Base-by-base conservation (phyloP, 1,284 basidiomycete species). In the Cryptococcus depauperatus region DNA sequence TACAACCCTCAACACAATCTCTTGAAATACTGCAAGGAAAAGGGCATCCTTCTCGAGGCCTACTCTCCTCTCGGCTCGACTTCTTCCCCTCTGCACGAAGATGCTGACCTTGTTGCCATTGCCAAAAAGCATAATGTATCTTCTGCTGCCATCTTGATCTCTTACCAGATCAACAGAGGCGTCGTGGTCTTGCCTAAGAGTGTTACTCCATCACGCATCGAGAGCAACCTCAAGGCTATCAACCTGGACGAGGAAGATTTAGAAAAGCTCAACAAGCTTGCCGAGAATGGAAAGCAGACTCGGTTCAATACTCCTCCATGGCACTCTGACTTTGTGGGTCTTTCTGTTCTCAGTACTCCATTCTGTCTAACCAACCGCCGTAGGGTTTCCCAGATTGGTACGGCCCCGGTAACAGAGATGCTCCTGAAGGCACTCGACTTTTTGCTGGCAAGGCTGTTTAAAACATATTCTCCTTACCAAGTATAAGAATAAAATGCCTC, bases 21-120 rank as follows among this genome's bases (percentile, higher is more conserved):
- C 35, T 56, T 84, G 44, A 68, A 75, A 16, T 89, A 79, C 69
- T 77, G 85, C 62, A 76, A 78, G 59, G 73, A 76, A 25, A 80
- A 85, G 62, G 76, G 74, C 28, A 90, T 92, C 58, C 71, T 82
- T 28, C 72, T 84, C 1, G 78, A 88, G 64, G 86, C 86, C 1
- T 91, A 89, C 69, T 87, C 83, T 5, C 89, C 89, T 4, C 77
- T 90, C 19, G 87, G 87, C 10, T 85, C 83, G 16, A 79, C 81
- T 4, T 74, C 76, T 55, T 51, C 50, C 16, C 50, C 48, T 27
- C 41, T 50, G 29, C 49, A 46, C 25, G 40, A 50, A 6, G 86
- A 92, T 58, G 76, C 80, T 39, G 76, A 77, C 7, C 77, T 85
- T 13, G 52, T 71, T 10, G 73, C 74, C 48, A 76, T 89, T 47